Evolutionary conservation across 2,329 filamentous ascomycete species (phyloP).

Genomic region (Blastomyces parvus): DNA sequence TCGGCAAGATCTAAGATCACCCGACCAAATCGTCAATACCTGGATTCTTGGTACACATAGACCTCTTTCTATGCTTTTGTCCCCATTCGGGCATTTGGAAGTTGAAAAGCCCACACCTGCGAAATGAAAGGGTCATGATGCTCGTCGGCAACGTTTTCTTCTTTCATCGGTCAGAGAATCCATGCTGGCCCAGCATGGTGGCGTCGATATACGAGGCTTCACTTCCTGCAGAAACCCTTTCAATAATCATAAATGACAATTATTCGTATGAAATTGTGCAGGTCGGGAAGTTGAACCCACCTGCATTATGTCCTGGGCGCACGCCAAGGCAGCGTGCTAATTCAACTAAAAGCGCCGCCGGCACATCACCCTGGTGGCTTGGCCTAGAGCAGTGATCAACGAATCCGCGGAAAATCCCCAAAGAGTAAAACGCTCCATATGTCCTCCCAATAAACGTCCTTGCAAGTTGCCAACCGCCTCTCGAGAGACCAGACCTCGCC

Average conservation of each 20-base stretch:
- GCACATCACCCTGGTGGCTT: not conserved
- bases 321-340: not conserved
- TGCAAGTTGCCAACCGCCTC: not conserved
- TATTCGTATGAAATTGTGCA: not conserved
- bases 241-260: not conserved
- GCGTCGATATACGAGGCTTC: slow-evolving; percentile 1
- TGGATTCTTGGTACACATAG: not conserved
- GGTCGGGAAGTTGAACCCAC: not conserved
- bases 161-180: not conserved
- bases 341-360: not conserved
- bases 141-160: not conserved
- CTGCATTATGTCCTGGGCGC: no score
- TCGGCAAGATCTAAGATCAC: not conserved
- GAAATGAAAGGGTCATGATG: not conserved
- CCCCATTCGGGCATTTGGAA: not conserved
- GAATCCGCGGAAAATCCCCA: not conserved
- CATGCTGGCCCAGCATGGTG: not conserved
- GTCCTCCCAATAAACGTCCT: not conserved
- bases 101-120: not conserved
- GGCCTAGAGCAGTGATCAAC: not conserved
- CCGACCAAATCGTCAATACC: not conserved
- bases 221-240: not conserved
- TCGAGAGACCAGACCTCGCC: not conserved
- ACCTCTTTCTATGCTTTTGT: not conserved
- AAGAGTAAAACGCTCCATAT: not conserved